Percentiles rank a stretch among this genome's conserved stretches.
phyloP scores from a whole-genome alignment of 2,329 filamentous ascomycete species.

The Cadophora sp. region DNA sequence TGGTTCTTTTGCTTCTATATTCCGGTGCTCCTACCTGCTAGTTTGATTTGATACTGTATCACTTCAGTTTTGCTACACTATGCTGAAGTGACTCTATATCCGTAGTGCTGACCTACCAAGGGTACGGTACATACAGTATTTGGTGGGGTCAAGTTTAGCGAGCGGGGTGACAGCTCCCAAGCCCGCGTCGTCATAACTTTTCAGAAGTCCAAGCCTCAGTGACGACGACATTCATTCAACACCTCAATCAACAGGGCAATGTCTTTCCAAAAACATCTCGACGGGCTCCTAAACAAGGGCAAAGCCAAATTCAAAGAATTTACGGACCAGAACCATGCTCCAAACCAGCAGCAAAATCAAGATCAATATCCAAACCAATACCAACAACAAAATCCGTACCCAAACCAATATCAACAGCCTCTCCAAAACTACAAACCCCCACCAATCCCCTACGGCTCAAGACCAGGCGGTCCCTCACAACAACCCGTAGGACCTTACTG shows the following conservation, averaged over 20 bases:
- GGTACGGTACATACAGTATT: too few species aligned
- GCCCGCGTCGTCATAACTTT: not conserved
- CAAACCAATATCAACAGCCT: constrained; percentile 16
- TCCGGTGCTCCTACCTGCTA: not conserved
- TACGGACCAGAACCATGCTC: constrained; percentile 29
- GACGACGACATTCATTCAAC: not conserved
- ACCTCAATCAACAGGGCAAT: constrained; percentile 27
- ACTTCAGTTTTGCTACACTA: not conserved
- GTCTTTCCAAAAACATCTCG: constrained; percentile 35
- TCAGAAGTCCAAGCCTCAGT: constrained; percentile 10
- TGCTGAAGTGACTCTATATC: too few species aligned
- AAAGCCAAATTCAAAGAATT: constrained; percentile 37
- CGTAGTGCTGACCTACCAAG: not conserved
- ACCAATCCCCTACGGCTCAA: constrained; percentile 25
- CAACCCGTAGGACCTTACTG: constrained; percentile 51
- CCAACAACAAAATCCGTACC: constrained; percentile 10
- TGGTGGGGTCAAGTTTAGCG: constrained; percentile 12
- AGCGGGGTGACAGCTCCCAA: constrained; percentile 9
- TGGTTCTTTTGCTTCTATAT: not conserved
- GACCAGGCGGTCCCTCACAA: constrained; percentile 17
- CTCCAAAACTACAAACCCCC: constrained; percentile 18
- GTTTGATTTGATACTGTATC: not conserved
- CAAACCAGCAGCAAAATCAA: constrained; percentile 18
- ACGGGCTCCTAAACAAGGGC: constrained; percentile 35
- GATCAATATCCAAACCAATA: constrained; percentile 17